A percentile compares a stretch with the other conserved stretches of the same genome.
phyloP scores from a whole-genome alignment of 257 asterid genomes.

The Petunia axillaris region DNA sequence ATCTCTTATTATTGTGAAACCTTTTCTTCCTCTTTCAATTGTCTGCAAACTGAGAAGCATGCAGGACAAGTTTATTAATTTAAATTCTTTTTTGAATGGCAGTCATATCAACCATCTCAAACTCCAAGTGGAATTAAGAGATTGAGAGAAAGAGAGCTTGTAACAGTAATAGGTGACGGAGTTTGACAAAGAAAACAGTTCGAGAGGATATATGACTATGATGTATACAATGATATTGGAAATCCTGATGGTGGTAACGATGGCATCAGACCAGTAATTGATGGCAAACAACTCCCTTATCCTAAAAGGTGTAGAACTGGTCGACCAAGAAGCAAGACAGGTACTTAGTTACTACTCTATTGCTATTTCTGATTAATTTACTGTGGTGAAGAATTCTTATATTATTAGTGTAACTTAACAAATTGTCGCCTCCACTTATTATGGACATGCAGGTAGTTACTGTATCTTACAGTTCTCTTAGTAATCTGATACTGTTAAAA shows the following conservation, averaged over 20 bases:
- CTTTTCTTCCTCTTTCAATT: no score
- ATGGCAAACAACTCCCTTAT: slow-evolving; percentile 58
- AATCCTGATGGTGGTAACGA: slow-evolving; percentile 50
- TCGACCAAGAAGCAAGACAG: slow-evolving; percentile 50
- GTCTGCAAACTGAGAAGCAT: no score
- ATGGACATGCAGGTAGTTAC: no score
- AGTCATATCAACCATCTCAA: slow-evolving; percentile 73
- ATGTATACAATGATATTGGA: slow-evolving; percentile 80
- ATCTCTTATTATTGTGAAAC: no score
- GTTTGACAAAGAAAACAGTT: slow-evolving; percentile 48
- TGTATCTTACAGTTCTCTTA: no score
- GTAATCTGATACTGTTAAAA: no score
- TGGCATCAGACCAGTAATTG: slow-evolving; percentile 62
- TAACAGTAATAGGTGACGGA: slow-evolving; percentile 59
- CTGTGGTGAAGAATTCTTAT: no score
- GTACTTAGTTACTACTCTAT: slow-evolving; percentile 28
- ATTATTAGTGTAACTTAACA: no score
- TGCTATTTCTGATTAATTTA: no score
- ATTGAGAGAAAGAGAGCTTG: slow-evolving; percentile 52
- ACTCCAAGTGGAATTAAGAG: slow-evolving; percentile 64
- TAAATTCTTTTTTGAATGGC: neutral
- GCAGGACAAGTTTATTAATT: no score
- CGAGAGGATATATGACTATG: slow-evolving; percentile 77
- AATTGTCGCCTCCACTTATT: no score
- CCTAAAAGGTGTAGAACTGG: slow-evolving; percentile 87